phyloP scores from a whole-genome alignment of 257 asterid genomes.

The Leptodermis oblonga region DNA sequence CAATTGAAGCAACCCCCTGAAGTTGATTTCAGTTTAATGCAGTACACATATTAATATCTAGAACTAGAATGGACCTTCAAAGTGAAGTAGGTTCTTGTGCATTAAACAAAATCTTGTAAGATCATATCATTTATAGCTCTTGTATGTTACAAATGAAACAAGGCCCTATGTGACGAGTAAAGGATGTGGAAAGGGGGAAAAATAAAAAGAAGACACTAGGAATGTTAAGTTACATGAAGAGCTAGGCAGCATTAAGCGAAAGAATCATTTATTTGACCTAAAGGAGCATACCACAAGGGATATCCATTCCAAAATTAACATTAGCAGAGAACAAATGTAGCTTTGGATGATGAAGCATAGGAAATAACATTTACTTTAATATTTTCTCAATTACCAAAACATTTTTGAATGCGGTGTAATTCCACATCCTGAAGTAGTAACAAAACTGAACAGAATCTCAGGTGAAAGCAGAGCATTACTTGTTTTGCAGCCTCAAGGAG shows the following conservation, averaged over 20 bases:
- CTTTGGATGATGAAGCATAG: slow-evolving; percentile 2
- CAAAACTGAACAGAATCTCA: slow-evolving; percentile 1
- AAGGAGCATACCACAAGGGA: neutral
- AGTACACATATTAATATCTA: neutral
- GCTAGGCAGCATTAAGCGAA: neutral
- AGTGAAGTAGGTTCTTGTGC: neutral
- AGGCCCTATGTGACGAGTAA: neutral
- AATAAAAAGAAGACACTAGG: too few species aligned
- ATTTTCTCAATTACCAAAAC: neutral
- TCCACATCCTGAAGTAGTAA: neutral
- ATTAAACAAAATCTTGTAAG: neutral
- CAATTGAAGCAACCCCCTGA: slow-evolving; percentile 66
- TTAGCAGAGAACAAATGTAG: neutral
- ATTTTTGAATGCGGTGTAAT: neutral
- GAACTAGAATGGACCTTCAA: neutral
- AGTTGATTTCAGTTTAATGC: slow-evolving; percentile 3
- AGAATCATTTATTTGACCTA: neutral
- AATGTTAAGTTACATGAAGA: neutral
- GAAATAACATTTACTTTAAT: neutral
- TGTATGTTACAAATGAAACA: neutral
- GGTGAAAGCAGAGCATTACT: slow-evolving; percentile 33
- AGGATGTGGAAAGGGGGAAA: neutral
- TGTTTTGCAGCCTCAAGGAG: slow-evolving; percentile 76
- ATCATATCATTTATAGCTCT: neutral
- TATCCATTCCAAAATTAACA: neutral